These are phyloP conservation scores for Sporopachydermia quercuum DNA, from an alignment of 805 yeast genomes.

Conservation along the genomic window DNA sequence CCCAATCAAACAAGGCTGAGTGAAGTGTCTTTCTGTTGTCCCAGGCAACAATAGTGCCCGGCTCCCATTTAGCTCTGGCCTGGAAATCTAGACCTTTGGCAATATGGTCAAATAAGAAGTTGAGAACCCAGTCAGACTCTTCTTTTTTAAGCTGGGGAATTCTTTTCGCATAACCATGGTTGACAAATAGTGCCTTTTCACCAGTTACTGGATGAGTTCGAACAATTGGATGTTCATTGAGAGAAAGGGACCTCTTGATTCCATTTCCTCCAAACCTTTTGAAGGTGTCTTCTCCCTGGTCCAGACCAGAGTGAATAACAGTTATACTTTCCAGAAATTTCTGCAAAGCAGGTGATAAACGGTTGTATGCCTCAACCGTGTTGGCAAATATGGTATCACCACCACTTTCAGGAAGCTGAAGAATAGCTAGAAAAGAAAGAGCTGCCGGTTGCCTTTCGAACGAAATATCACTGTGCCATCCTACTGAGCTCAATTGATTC, in stretches of 20 bases:
- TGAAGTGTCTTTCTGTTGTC: conserved; percentile 37
- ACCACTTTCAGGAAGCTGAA: conserved; percentile 42
- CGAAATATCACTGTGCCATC: conserved; percentile 64
- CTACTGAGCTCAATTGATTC: conserved; percentile 18
- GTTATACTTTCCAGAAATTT: conserved; percentile 43
- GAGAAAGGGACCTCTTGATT: not conserved
- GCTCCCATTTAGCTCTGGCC: conserved; percentile 36
- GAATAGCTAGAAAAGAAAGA: conserved; percentile 31
- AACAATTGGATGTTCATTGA: conserved; percentile 29
- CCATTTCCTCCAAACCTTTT: not conserved
- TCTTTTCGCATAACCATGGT: conserved; percentile 36
- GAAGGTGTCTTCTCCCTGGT: conserved; percentile 10
- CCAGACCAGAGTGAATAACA: conserved; percentile 56
- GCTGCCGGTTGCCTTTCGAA: conserved; percentile 59
- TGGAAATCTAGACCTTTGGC: conserved; percentile 32
- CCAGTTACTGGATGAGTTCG: conserved; percentile 36
- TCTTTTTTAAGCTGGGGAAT: conserved; percentile 61
- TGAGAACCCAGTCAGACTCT: conserved; percentile 48
- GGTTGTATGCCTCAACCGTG: conserved; percentile 50
- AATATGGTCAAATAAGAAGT: conserved; percentile 35
- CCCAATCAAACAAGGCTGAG: conserved; percentile 37
- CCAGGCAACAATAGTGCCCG: conserved; percentile 36
- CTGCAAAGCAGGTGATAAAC: conserved; percentile 53
- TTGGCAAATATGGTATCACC: conserved; percentile 74
- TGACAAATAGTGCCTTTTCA: conserved; percentile 29